Conservation (phyloP, 768 basidiomycete genomes). For the Cystofilobasidium capitatum region DNA sequence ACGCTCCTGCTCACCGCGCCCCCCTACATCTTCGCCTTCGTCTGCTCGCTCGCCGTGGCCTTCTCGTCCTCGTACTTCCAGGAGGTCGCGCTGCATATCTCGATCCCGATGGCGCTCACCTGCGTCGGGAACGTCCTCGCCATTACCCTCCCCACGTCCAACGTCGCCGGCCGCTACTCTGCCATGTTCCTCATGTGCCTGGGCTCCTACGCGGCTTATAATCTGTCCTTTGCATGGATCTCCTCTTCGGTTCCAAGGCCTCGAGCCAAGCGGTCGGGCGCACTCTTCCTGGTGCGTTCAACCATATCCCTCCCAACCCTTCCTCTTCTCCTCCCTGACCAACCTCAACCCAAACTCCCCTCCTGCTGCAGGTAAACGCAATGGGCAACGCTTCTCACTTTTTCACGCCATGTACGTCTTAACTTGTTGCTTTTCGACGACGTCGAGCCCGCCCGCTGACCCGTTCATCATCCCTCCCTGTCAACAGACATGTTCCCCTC, state of each 20-base stretch:
- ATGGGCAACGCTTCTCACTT: constrained; percentile 1
- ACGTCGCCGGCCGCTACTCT: neutral
- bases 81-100: constrained; percentile 35
- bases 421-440: neutral
- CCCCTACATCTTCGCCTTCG: constrained; percentile 36
- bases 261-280: neutral
- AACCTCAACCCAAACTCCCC: too few relatives aligned
- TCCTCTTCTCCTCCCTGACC: too few relatives aligned
- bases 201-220: constrained; percentile 1
- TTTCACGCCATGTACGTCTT: neutral
- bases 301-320: too few relatives aligned
- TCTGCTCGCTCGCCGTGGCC: constrained; percentile 31
- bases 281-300: constrained; percentile 1
- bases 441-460: too few relatives aligned
- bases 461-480: neutral
- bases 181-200: constrained; percentile 2
- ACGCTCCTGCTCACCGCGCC: constrained; percentile 34
- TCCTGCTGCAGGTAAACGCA: too few relatives aligned
- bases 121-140: constrained; percentile 35
- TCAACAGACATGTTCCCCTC: neutral
- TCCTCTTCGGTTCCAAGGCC: neutral
- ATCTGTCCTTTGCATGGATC: neutral
- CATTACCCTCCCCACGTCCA: constrained; percentile 30
- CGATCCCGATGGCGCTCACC: constrained; percentile 29
- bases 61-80: constrained; percentile 34